Conservation (phyloP, 2,329 filamentous ascomycete species). For the Alternaria novae-zelandiae region DNA sequence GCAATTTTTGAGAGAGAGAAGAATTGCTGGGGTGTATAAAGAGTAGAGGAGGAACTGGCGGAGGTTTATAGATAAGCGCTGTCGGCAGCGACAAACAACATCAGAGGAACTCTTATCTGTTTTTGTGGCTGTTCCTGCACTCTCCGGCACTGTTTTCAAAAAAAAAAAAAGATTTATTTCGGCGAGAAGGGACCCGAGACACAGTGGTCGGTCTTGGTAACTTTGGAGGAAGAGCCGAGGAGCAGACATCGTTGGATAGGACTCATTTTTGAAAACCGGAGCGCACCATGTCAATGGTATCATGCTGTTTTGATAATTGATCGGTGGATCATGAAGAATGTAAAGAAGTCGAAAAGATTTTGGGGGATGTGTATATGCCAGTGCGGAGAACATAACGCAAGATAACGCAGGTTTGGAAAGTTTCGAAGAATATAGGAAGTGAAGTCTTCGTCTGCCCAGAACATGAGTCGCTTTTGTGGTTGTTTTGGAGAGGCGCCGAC, state of each 20-base stretch:
- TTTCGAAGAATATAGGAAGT: background rate
- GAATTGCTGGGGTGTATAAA: no score
- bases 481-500: background rate
- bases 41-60: no score
- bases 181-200: no score
- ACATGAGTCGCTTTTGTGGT: background rate
- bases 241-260: background rate
- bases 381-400: background rate
- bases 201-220: no score
- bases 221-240: background rate
- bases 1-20: no score
- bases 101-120: no score
- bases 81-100: no score
- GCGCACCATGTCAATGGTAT: background rate
- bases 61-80: no score
- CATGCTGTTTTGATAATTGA: background rate
- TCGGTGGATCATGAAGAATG: background rate
- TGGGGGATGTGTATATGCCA: background rate
- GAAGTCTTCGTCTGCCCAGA: background rate
- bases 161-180: no score
- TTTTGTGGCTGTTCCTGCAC: no score
- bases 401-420: background rate
- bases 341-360: background rate
- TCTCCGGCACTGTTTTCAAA: no score
- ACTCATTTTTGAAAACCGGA: background rate